A percentile compares a stretch with the other conserved stretches of the same genome.
These are phyloP conservation scores for Penicillium samsonianum DNA, from an alignment of 495 filamentous ascomycete species.

Conservation along the genomic window DNA sequence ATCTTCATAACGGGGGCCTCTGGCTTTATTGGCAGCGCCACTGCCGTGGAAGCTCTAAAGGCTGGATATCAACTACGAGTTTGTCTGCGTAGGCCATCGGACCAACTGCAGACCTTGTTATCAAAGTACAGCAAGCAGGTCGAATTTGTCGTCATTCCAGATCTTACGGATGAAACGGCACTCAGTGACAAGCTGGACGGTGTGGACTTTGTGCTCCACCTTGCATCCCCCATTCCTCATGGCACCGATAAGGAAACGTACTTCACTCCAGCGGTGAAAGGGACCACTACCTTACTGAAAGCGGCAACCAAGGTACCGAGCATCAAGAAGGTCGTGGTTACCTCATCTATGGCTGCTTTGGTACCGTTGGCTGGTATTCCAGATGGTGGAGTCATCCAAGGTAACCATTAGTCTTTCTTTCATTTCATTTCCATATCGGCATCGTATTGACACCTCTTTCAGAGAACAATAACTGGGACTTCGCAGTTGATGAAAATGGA, in stretches of 20 bases:
- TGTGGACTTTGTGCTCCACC: constrained; percentile 41
- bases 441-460: not conserved
- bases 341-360: constrained; percentile 34
- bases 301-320: constrained; percentile 28
- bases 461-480: constrained; percentile 39
- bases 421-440: not conserved
- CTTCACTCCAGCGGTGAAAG: constrained; percentile 36
- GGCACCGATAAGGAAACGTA: constrained; percentile 30
- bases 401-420: constrained; percentile 15
- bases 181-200: constrained; percentile 34
- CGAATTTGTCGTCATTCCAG: constrained; percentile 34
- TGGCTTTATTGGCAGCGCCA: constrained; percentile 45
- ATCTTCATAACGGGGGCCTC: constrained; percentile 51
- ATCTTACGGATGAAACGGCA: constrained; percentile 33
- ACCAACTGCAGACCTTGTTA: constrained; percentile 23
- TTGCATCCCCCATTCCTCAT: constrained; percentile 40
- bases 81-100: constrained; percentile 34
- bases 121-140: constrained; percentile 19
- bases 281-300: constrained; percentile 32
- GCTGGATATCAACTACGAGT: constrained; percentile 40
- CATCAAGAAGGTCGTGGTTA: constrained; percentile 42
- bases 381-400: constrained; percentile 26
- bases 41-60: constrained; percentile 41
- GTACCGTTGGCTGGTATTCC: constrained; percentile 30
- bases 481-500: constrained; percentile 25